These are phyloP conservation scores for Trypanosoma grayi DNA, from an alignment of 208 protist genomes.

Conservation along the genomic window DNA sequence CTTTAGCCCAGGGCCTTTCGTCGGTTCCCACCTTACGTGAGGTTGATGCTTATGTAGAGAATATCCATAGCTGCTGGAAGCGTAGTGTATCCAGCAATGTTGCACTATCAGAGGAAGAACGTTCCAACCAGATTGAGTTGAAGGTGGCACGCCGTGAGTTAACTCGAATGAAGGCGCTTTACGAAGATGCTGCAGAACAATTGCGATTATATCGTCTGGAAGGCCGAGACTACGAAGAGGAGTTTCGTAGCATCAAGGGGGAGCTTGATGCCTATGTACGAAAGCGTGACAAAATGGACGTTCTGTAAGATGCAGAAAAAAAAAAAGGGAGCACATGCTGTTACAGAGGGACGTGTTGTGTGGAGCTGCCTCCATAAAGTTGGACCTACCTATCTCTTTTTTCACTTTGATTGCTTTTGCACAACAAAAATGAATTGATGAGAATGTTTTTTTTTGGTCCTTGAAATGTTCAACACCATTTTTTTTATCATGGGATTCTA, in stretches of 20 bases:
- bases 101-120: slow-evolving; percentile 47
- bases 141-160: slow-evolving; percentile 52
- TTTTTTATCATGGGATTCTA: no score
- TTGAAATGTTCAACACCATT: no score
- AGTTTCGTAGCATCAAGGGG: slow-evolving; percentile 59
- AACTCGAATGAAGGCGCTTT: slow-evolving; percentile 31
- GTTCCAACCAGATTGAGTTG: slow-evolving; percentile 53
- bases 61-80: slow-evolving; percentile 82
- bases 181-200: slow-evolving; percentile 46
- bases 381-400: no score
- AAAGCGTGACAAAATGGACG: slow-evolving; percentile 34
- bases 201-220: slow-evolving; percentile 79
- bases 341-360: no score
- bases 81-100: slow-evolving; percentile 63
- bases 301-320: slow-evolving; percentile 8
- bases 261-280: slow-evolving; percentile 72
- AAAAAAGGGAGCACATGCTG: no score
- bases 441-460: no score
- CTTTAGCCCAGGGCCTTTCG: slow-evolving; percentile 36
- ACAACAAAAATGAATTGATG: no score
- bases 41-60: slow-evolving; percentile 75
- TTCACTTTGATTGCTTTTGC: neutral
- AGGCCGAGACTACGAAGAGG: slow-evolving; percentile 60
- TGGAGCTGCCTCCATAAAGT: no score
- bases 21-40: slow-evolving; percentile 67